Conservation (phyloP, 495 filamentous ascomycete genomes). For the Umbilicaria muhlenbergii region DNA sequence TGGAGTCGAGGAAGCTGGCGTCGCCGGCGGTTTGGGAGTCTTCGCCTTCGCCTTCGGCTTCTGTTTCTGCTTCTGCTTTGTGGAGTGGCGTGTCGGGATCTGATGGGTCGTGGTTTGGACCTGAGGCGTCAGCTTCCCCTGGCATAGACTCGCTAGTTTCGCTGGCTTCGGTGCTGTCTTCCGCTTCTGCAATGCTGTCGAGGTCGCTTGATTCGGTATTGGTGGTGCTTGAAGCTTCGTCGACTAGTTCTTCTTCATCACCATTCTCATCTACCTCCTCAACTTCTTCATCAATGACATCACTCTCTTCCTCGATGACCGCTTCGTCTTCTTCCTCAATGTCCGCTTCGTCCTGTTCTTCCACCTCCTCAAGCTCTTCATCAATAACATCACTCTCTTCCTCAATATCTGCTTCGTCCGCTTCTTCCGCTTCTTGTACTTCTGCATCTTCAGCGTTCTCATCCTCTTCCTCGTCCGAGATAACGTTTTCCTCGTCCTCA, state of each 20-base stretch:
- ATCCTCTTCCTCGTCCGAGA: slow-evolving; percentile 12
- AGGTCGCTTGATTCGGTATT: slow-evolving; percentile 1
- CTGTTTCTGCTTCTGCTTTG: neutral
- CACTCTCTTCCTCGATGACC: slow-evolving; percentile 6
- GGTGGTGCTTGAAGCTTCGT: slow-evolving; percentile 8
- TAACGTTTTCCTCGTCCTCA: slow-evolving; percentile 12
- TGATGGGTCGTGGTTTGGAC: neutral
- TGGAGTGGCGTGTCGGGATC: neutral
- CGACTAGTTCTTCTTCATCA: slow-evolving; percentile 12
- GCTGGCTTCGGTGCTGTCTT: neutral
- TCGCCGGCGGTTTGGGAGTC: neutral
- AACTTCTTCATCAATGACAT: slow-evolving; percentile 9
- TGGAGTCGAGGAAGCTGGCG: too few species aligned
- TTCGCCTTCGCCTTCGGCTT: slow-evolving; percentile 2
- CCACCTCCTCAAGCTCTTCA: slow-evolving; percentile 10
- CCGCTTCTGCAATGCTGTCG: neutral
- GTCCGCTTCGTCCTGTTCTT: slow-evolving; percentile 4
- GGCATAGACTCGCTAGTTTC: neutral
- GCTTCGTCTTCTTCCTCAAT: neutral
- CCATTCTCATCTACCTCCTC: slow-evolving; percentile 9
- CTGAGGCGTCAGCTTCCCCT: neutral
- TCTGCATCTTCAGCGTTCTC: slow-evolving; percentile 10
- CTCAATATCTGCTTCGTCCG: slow-evolving; percentile 8
- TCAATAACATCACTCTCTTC: slow-evolving; percentile 14
- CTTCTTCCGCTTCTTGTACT: slow-evolving; percentile 11